A percentile compares a stretch with the other conserved stretches of the same genome.
Evolutionary conservation across 805 yeast species (phyloP).

Genomic region (Cyberlindnera japonica): DNA sequence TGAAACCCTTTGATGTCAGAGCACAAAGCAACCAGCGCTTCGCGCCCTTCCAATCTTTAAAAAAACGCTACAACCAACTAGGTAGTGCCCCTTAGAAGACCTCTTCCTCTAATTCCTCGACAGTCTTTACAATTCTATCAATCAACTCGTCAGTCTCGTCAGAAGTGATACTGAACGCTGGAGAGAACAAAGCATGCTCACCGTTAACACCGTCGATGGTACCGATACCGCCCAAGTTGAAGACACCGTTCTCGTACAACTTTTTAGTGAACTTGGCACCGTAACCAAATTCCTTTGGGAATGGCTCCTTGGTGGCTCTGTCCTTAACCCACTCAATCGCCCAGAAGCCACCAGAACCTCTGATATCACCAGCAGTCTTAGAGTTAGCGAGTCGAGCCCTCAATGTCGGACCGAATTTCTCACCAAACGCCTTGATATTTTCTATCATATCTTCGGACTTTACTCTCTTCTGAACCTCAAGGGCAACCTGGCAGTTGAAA

Average conservation of each 20-base stretch:
- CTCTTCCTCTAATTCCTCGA: constrained; percentile 22
- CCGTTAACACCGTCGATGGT: constrained; percentile 39
- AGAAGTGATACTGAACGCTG: constrained; percentile 38
- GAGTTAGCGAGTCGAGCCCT: constrained; percentile 29
- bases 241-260: constrained; percentile 39
- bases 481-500: constrained; percentile 43
- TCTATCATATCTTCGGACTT: constrained; percentile 33
- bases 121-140: constrained; percentile 22
- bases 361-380: constrained; percentile 43
- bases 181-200: constrained; percentile 45
- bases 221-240: constrained; percentile 38
- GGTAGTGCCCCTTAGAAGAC: too few relatives aligned
- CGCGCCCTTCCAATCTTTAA: too few relatives aligned
- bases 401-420: constrained; percentile 38
- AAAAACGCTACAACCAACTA: too few relatives aligned
- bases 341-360: constrained; percentile 57
- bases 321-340: constrained; percentile 48
- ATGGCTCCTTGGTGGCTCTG: constrained; percentile 43
- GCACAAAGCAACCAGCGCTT: too few relatives aligned
- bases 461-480: constrained; percentile 42
- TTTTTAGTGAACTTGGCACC: constrained; percentile 32
- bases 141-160: constrained; percentile 37
- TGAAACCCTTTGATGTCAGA: too few relatives aligned
- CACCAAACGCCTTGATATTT: constrained; percentile 42
- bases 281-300: constrained; percentile 31